These are phyloP conservation scores for Candida fluviatilis DNA, from an alignment of 805 yeast genomes.

Conservation along the genomic window DNA sequence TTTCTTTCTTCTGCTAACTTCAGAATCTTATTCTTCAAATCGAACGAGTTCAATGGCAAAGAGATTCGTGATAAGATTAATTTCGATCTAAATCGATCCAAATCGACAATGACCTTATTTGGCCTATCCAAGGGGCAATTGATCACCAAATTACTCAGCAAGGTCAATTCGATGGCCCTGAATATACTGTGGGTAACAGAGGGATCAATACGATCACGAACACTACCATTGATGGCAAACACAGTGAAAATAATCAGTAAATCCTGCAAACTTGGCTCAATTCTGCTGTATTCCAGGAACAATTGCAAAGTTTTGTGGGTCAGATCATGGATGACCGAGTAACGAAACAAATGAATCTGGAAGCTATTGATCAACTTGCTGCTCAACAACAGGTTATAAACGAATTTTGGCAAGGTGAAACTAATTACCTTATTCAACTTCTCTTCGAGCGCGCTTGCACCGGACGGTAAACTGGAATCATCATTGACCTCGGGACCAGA, in stretches of 20 bases:
- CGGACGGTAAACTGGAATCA: too few relatives aligned
- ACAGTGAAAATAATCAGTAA: conserved; percentile 14
- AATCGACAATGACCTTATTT: conserved; percentile 8
- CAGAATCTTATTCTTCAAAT: background rate
- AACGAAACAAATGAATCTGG: conserved; percentile 19
- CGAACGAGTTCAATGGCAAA: conserved; percentile 13
- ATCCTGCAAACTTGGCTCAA: conserved; percentile 15
- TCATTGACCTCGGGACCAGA: conserved; percentile 3
- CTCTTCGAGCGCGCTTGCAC: too few relatives aligned
- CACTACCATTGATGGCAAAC: conserved; percentile 18
- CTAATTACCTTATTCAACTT: too few relatives aligned
- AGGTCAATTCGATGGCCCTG: conserved; percentile 20
- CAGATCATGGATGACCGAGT: conserved; percentile 9
- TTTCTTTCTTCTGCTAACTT: background rate
- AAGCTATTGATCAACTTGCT: conserved; percentile 20
- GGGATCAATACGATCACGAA: too few relatives aligned
- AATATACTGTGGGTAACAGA: too few relatives aligned
- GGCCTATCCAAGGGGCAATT: conserved; percentile 10
- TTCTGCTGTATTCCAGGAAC: conserved; percentile 18
- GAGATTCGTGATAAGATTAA: conserved; percentile 11
- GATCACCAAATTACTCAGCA: conserved; percentile 18
- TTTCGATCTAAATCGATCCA: conserved; percentile 13
- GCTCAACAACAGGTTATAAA: conserved; percentile 16
- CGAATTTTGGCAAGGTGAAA: conserved; percentile 14
- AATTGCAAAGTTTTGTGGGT: conserved; percentile 12